Evolutionary conservation across 2,329 filamentous ascomycete genomes (phyloP).

Genomic region (Xylariaceae sp.): DNA sequence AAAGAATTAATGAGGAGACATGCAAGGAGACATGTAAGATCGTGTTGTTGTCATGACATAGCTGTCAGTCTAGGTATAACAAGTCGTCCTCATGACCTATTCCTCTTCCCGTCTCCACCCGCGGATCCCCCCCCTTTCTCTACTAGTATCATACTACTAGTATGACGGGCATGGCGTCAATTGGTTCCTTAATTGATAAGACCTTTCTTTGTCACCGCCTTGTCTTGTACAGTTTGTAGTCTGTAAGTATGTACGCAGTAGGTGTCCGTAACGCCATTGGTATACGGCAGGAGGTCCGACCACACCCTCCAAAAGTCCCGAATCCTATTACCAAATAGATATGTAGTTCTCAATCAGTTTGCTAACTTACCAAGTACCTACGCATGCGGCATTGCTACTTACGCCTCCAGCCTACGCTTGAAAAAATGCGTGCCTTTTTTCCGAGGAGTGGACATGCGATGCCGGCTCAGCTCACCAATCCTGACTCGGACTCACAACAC

Average conservation of each 20-base stretch:
- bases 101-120: conserved; percentile 4
- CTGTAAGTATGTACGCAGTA: not conserved
- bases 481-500: not conserved
- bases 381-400: no score
- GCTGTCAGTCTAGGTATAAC: not conserved
- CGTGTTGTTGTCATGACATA: conserved; percentile 9
- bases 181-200: not conserved
- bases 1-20: not conserved
- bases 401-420: not conserved
- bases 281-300: not conserved
- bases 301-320: not conserved
- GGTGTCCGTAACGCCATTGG: not conserved
- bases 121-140: not conserved
- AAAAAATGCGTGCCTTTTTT: not conserved
- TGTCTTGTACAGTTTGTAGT: not conserved
- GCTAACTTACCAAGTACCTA: not conserved
- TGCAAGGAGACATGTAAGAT: not conserved
- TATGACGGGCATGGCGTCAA: not conserved
- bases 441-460: not conserved
- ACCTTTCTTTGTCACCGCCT: conserved; percentile 11
- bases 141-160: not conserved
- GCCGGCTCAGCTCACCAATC: not conserved
- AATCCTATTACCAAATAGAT: not conserved
- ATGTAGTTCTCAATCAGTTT: not conserved
- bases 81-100: conserved; percentile 4